Evolutionary conservation across 164 flowering plant genomes (phyloP), one percentile per base, ranked within the genome.

Genomic region (Vitis amurensis): DNA sequence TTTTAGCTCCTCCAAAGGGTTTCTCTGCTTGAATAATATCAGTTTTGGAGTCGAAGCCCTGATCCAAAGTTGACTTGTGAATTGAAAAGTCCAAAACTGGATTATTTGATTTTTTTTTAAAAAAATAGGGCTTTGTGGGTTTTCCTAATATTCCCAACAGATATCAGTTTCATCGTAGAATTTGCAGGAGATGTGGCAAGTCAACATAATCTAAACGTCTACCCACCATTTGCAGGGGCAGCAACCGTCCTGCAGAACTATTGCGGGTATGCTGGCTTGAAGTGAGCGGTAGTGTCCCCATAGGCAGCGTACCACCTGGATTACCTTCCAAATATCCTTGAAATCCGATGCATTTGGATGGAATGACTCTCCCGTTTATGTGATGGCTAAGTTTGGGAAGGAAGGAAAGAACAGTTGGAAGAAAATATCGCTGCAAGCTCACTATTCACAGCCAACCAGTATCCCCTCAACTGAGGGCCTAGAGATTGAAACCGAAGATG

Each of bases 361-460:
- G 86, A 63, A 5, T 1, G 67, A 50, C 1, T 52, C 11, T n/a
- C 76, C 78, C 0, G 68, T 81, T 12, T 71, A 50, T 44, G 0
- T 83, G 51, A 76, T 79, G 82, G 79, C 82, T 0, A 83, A 81
- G 72, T 64, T 75, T 0, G 85, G 85, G n/a, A 71, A 57, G 67
- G 72, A 64, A 3, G 79, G 79, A 6, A 67, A 27, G 6, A 71
- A 74, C 65, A 27, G 0, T 0, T 66, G 73, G 78, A 56, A 19
- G 55, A 73, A 31, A 14, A 63, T 73, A 0, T 53, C 47, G 15
- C 11, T 67, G 3, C 48, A 1, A 37, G 37, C 2, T 23, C 1
- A 23, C 27, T 23, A 23, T 23, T 23, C 27, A 23, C 1, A 23
- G 27, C 27, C 27, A 23, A 23, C 1, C 27, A 23, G 27, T 1